Evolutionary conservation across 1,139 yeast species (phyloP).

Genomic region (Yamadazyma atmosphaerica): DNA sequence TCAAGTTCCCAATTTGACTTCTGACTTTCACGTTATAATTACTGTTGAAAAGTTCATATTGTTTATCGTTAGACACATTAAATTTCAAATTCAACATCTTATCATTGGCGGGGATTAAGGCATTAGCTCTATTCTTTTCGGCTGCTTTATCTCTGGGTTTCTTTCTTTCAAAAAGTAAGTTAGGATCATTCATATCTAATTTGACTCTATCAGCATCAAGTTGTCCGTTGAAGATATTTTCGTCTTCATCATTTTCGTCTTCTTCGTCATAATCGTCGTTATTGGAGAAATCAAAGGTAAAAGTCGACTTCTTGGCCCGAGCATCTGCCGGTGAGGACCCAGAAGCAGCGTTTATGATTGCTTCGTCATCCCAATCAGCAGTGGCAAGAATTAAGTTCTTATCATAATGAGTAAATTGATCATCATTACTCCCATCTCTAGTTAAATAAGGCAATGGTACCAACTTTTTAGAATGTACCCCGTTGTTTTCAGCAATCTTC

Average conservation of each 20-base stretch:
- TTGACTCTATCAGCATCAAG: constrained; percentile 46
- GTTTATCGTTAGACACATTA: constrained; percentile 84
- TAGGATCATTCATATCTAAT: constrained; percentile 87
- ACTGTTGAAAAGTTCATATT: constrained; percentile 77
- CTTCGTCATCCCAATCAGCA: constrained; percentile 82
- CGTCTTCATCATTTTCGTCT: constrained; percentile 66
- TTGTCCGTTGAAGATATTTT: constrained; percentile 75
- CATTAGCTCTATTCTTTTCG: constrained; percentile 24
- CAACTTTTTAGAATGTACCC: constrained; percentile 11
- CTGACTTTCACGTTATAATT: constrained; percentile 92
- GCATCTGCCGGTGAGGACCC: constrained; percentile 3
- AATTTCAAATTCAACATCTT: constrained; percentile 55
- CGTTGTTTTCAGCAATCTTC: constrained; percentile 17
- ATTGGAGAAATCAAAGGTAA: constrained; percentile 26
- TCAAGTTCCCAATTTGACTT: constrained; percentile 87
- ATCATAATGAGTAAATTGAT: constrained; percentile 43
- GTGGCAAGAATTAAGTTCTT: constrained; percentile 71
- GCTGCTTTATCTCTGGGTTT: constrained; percentile 30
- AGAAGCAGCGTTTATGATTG: constrained; percentile 46
- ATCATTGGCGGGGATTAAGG: constrained; percentile 51
- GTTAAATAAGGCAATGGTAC: constrained; percentile 32
- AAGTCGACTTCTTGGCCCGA: constrained; percentile 10
- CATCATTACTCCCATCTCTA: constrained; percentile 38
- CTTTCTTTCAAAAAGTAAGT: constrained; percentile 55
- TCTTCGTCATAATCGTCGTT: constrained; percentile 48